Conservation (phyloP, 1,284 basidiomycete species). For the Cystobasidium pallidum region DNA sequence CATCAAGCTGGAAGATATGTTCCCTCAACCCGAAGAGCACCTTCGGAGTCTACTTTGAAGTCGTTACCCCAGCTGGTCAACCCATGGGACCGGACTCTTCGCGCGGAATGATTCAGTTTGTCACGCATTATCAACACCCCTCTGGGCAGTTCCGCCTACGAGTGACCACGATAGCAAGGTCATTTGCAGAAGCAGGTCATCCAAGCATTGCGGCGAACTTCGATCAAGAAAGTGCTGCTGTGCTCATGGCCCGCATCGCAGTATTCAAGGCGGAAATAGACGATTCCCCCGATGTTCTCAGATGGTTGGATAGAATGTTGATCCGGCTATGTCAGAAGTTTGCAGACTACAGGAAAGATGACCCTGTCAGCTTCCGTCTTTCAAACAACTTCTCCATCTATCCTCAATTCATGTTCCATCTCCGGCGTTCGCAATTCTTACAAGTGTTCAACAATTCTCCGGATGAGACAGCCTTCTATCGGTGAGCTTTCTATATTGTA, state of each 20-base stretch:
- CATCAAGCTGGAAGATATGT: constrained; percentile 99
- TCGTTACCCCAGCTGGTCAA: constrained; percentile 97
- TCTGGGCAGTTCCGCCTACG: constrained; percentile 91
- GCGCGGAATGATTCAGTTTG: constrained; percentile 94
- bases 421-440: constrained; percentile 94
- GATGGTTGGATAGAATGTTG: constrained; percentile 98
- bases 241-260: constrained; percentile 97
- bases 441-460: constrained; percentile 99
- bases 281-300: constrained; percentile 92
- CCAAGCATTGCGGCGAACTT: constrained; percentile 91
- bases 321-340: constrained; percentile 99
- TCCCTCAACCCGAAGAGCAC: constrained; percentile 85
- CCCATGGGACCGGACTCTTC: constrained; percentile 71
- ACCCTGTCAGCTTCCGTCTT: constrained; percentile 89
- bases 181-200: constrained; percentile 95
- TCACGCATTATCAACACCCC: constrained; percentile 97
- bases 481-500: constrained; percentile 60
- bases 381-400: constrained; percentile 98
- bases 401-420: constrained; percentile 99
- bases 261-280: constrained; percentile 99
- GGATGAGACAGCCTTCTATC: constrained; percentile 98
- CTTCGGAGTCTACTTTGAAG: constrained; percentile 95
- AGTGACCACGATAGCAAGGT: constrained; percentile 94
- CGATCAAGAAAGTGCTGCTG: constrained; percentile 97
- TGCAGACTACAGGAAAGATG: constrained; percentile 98